Evolutionary conservation across 1,284 basidiomycete species (phyloP).

Genomic region (Trametes sp.): DNA sequence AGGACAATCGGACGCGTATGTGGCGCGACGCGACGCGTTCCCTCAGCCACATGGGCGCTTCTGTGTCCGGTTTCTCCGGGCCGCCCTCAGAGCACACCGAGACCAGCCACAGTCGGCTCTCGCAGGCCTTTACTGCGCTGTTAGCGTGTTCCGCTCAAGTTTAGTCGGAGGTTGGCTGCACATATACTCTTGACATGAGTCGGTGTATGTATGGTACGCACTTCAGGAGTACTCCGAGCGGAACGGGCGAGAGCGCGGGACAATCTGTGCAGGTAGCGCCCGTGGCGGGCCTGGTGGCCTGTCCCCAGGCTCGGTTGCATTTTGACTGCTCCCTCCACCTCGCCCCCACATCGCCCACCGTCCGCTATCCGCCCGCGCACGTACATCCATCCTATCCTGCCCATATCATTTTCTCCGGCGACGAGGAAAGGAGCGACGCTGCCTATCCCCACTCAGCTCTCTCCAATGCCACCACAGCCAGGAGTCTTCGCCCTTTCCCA

Average conservation of each 20-base stretch:
- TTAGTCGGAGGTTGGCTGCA: background rate
- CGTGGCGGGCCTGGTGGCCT: slow-evolving; percentile 14
- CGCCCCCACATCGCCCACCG: background rate
- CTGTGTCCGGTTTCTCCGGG: background rate
- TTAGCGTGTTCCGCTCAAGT: too few species aligned
- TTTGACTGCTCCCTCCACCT: slow-evolving; percentile 14
- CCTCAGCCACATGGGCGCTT: background rate
- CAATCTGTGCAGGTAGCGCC: slow-evolving; percentile 4
- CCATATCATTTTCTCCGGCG: background rate
- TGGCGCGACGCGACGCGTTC: slow-evolving; percentile 28
- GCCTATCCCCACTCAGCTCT: background rate
- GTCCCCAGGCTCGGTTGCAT: slow-evolving; percentile 16
- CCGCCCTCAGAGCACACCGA: background rate
- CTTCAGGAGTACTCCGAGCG: too few species aligned
- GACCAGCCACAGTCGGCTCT: background rate
- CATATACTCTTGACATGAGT: too few species aligned
- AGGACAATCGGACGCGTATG: slow-evolving; percentile 11
- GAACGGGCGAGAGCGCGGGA: slow-evolving; percentile 7
- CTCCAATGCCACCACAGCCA: slow-evolving; percentile 57
- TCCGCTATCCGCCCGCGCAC: background rate
- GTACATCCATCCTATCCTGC: background rate
- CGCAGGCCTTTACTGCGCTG: too few species aligned
- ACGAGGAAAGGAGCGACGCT: background rate
- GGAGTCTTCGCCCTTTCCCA: slow-evolving; percentile 60
- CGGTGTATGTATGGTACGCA: too few species aligned